phyloP scores from a whole-genome alignment of 1,284 basidiomycete genomes.

The Flammula alnicola region DNA sequence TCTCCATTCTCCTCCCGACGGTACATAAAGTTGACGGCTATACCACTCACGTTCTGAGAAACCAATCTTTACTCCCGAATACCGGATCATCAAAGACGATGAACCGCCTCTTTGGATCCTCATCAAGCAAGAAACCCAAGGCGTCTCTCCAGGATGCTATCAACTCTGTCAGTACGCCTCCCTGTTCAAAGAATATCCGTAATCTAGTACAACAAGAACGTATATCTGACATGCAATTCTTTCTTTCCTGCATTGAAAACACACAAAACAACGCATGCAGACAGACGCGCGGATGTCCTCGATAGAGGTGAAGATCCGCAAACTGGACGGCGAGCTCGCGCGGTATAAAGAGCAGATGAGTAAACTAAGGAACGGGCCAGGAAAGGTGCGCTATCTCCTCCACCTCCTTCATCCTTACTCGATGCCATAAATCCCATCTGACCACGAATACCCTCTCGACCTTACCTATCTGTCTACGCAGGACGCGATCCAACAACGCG shows the following conservation, averaged over 20 bases:
- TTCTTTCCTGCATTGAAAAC: background rate
- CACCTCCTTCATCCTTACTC: background rate
- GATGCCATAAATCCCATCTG: background rate
- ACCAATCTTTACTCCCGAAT: too few species aligned
- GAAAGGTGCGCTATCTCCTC: conserved; percentile 78
- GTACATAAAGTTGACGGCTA: too few species aligned
- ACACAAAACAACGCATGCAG: conserved; percentile 42
- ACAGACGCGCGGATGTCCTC: conserved; percentile 90
- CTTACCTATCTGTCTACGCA: conserved; percentile 34
- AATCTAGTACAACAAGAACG: too few species aligned
- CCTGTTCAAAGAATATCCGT: background rate
- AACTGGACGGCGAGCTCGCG: conserved; percentile 91
- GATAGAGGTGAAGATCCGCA: conserved; percentile 97
- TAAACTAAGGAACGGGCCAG: conserved; percentile 92
- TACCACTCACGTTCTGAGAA: too few species aligned
- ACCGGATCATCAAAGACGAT: too few species aligned
- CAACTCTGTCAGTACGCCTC: conserved; percentile 62
- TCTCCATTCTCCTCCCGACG: too few species aligned
- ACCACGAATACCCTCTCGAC: background rate
- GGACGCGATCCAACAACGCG: conserved; percentile 95
- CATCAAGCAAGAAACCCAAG: conserved; percentile 84
- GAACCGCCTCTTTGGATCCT: conserved; percentile 85
- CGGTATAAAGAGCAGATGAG: conserved; percentile 97
- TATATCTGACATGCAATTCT: too few species aligned
- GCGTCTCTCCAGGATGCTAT: conserved; percentile 92